Evolutionary conservation across 2,329 filamentous ascomycete genomes (phyloP).

Genomic region (Orbilia oligospora): DNA sequence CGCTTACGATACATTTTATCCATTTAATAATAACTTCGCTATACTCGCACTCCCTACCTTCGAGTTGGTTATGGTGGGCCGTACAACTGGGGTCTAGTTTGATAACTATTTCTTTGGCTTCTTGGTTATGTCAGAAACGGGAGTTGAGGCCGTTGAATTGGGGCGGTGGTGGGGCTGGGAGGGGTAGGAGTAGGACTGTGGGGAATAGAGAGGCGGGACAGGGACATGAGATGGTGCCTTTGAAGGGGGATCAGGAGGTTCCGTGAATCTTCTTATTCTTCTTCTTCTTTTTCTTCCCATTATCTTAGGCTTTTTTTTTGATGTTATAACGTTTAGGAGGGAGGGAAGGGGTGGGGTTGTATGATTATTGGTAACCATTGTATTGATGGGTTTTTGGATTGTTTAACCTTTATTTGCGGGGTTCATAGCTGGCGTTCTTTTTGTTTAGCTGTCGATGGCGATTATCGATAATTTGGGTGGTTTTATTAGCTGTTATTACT

Average conservation of each 20-base stretch:
- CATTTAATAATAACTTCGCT: conserved; percentile 83
- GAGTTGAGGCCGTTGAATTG: conserved; percentile 88
- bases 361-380: neutral
- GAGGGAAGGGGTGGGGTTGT: neutral
- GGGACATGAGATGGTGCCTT: conserved; percentile 57
- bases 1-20: conserved; percentile 86
- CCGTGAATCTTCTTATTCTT: conserved; percentile 16
- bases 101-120: conserved; percentile 79
- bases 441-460: neutral
- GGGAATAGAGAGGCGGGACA: conserved; percentile 9
- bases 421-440: conserved; percentile 16
- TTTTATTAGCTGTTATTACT: neutral
- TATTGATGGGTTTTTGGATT: neutral
- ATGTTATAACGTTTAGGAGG: conserved; percentile 11
- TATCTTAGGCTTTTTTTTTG: too few relatives aligned
- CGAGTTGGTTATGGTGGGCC: conserved; percentile 88
- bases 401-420: conserved; percentile 3
- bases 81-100: conserved; percentile 75
- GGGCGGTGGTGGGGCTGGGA: conserved; percentile 29
- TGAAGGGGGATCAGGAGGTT: conserved; percentile 46
- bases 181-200: conserved; percentile 9
- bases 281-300: neutral
- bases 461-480: neutral
- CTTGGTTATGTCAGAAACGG: conserved; percentile 92
- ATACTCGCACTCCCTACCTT: conserved; percentile 82